Evolutionary conservation across 2,329 filamentous ascomycete species (phyloP), one percentile per base, ranked within the genome.

Genomic region (Setomelanomma holmii): DNA sequence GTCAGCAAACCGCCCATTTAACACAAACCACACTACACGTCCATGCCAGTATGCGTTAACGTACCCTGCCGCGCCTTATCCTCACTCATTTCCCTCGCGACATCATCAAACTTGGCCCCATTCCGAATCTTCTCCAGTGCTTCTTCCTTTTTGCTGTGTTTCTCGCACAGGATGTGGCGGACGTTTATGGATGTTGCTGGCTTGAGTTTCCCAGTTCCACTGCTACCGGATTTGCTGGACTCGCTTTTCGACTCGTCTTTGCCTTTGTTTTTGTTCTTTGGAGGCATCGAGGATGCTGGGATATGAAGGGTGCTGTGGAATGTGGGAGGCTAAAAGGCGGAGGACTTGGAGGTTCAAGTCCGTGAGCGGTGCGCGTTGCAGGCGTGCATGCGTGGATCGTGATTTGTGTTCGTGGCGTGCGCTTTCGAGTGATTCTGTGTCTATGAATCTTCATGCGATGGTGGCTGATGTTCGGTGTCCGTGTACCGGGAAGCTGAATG

Each of bases 101-200:
- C 88, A 41, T 89, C 86, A 63, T 91, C 89, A 66, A 92, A 93
- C 64, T 88, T 90, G 44, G 80, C 80, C 1, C 89, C 88, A 3
- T 80, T 84, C 34, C 81, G 81, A 45, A 93, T 74, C 75, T 90
- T 88, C 50, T 82, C 83, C 14, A 91, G 72, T 0, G 89, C 89
- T 69, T 91, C 87, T 68, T 91, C 89, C 69, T 91, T 92, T 73
- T 87, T 90, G n/a, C 79, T 76, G 69, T 91, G 86, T 69, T 93
- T 93, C 70, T 87, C 87, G 65, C 89, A 92, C 78, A 90, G 74
- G 53, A 91, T 90, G 73, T 92, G 89, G 35, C 89, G 84, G 45
- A 74, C 87, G 67, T 90, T 90, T 76, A 91, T 89, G 52, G 80
- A 81, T 65, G 87, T 86, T 1, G 86, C 87, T 20, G 85, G 77